A percentile compares a stretch with the other conserved stretches of the same genome.
Conservation (phyloP, 2,329 filamentous ascomycete species). For the Alternaria solani region DNA sequence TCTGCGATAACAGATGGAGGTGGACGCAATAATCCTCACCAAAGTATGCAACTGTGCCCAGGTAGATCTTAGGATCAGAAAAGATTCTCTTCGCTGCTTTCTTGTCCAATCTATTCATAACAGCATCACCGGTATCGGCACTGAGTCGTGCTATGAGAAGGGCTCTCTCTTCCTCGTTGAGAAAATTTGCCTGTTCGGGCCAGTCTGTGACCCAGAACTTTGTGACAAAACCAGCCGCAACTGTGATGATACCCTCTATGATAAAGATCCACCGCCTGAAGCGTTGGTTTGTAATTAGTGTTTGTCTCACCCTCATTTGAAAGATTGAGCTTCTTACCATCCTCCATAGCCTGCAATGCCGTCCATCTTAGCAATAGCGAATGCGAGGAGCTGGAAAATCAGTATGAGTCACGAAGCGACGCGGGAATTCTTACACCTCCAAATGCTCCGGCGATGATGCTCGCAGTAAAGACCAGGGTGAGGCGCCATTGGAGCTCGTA, state of each 20-base stretch:
- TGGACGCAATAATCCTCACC: neutral
- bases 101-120: constrained; percentile 64
- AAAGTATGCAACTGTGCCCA: constrained; percentile 35
- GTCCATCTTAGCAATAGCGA: constrained; percentile 68
- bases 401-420: neutral
- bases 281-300: neutral
- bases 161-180: constrained; percentile 37
- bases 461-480: constrained; percentile 53
- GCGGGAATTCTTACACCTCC: constrained; percentile 43
- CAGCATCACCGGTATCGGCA: constrained; percentile 45
- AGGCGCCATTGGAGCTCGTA: constrained; percentile 54
- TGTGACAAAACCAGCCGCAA: constrained; percentile 53
- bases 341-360: constrained; percentile 55
- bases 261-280: constrained; percentile 42
- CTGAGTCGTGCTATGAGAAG: constrained; percentile 41
- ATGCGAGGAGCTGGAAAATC: constrained; percentile 47
- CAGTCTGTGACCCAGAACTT: constrained; percentile 63
- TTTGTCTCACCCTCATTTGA: neutral
- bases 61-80: constrained; percentile 41
- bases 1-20: rapidly evolving
- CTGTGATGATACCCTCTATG: constrained; percentile 43
- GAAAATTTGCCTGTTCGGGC: constrained; percentile 48
- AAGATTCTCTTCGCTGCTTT: constrained; percentile 58
- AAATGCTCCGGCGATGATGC: constrained; percentile 54
- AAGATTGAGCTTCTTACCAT: constrained; percentile 19